Evolutionary conservation across 352 stramenopile genomes (phyloP).

Genomic region (Phytophthora hibernalis): DNA sequence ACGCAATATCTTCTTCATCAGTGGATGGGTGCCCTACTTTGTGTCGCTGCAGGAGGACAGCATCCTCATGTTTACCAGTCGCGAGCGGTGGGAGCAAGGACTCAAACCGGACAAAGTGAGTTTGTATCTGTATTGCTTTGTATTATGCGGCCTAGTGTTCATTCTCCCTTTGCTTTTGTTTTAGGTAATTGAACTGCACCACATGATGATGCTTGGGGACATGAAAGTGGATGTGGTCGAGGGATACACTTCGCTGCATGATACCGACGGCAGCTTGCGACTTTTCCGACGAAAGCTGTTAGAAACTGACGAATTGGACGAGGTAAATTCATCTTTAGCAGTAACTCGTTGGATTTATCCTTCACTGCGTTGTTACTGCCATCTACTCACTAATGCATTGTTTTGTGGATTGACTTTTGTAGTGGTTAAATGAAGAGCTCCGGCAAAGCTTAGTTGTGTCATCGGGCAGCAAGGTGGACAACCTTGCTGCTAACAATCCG

Average conservation of each 20-base stretch:
- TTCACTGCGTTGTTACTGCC: neutral
- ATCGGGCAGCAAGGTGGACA: conserved; percentile 50
- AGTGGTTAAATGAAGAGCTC: conserved; percentile 83
- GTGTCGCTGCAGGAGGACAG: conserved; percentile 85
- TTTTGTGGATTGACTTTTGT: neutral
- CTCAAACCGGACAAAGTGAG: conserved; percentile 79
- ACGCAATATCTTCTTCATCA: conserved; percentile 88
- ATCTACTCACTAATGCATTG: neutral
- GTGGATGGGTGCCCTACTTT: conserved; percentile 82
- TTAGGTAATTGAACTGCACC: conserved; percentile 78
- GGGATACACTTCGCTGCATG: conserved; percentile 31
- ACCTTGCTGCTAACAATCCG: conserved; percentile 60
- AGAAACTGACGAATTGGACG: conserved; percentile 79
- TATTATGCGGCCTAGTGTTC: neutral
- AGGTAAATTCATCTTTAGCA: conserved; percentile 40
- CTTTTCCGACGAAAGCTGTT: conserved; percentile 81
- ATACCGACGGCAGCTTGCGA: conserved; percentile 42
- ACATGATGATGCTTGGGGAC: conserved; percentile 79
- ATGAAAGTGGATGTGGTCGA: conserved; percentile 84
- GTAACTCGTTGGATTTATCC: too few relatives aligned
- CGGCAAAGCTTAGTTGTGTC: conserved; percentile 59
- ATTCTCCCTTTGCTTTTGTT: neutral
- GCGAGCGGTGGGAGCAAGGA: conserved; percentile 86
- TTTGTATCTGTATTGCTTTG: neutral
- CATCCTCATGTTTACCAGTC: conserved; percentile 79